These are phyloP conservation scores for Scutellaria baicalensis DNA, from an alignment of 257 asterid genomes.

Conservation along the genomic window DNA sequence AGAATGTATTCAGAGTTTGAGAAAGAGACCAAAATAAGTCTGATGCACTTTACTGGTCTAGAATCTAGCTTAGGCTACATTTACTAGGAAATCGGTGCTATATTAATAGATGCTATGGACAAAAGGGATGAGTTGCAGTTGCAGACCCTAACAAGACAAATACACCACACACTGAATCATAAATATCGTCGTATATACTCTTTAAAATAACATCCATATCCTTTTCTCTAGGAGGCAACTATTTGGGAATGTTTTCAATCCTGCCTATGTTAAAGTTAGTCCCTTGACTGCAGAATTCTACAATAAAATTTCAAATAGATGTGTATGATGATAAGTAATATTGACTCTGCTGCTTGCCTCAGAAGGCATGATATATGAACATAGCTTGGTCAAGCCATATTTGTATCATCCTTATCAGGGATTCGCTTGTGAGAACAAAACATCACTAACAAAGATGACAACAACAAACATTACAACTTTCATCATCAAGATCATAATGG, in stretches of 20 bases:
- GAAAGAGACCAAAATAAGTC: too few species aligned
- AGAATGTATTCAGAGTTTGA: too few species aligned
- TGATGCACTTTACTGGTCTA: too few species aligned
- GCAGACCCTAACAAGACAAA: too few species aligned
- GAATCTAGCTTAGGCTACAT: too few species aligned
- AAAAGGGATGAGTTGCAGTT: too few species aligned
- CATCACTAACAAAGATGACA: background rate
- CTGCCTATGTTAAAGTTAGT: background rate
- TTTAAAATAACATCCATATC: background rate
- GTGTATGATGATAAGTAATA: background rate
- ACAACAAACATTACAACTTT: background rate
- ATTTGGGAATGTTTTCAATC: background rate
- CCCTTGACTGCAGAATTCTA: background rate
- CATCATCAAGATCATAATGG: background rate
- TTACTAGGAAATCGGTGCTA: too few species aligned
- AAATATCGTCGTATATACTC: background rate
- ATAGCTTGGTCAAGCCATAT: background rate
- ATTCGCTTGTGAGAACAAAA: background rate
- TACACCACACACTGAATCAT: too few species aligned
- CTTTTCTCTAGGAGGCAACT: background rate
- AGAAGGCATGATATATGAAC: background rate
- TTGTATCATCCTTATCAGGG: background rate
- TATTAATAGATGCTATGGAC: too few species aligned
- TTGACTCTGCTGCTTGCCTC: background rate
- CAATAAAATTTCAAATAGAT: background rate